phyloP scores from a whole-genome alignment of 2,329 filamentous ascomycete species.

The Talaromyces sp. region DNA sequence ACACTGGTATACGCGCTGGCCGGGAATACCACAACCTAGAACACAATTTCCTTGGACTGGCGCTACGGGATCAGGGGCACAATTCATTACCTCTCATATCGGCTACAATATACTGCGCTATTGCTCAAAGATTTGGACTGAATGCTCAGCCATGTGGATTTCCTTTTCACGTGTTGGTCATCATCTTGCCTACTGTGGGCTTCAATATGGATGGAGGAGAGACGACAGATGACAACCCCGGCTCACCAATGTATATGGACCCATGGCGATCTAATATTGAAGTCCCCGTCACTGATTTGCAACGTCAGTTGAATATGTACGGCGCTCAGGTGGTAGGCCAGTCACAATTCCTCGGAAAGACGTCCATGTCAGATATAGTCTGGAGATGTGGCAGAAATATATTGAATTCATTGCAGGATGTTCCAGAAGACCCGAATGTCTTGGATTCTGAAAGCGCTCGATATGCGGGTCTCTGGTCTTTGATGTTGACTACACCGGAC shows the following conservation, averaged over 20 bases:
- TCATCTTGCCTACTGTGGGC: slow-evolving; percentile 64
- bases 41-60: slow-evolving; percentile 85
- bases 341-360: slow-evolving; percentile 61
- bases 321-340: slow-evolving; percentile 42
- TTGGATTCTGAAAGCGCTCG: slow-evolving; percentile 60
- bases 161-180: slow-evolving; percentile 80
- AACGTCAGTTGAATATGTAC: slow-evolving; percentile 57
- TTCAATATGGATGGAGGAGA: slow-evolving; percentile 58
- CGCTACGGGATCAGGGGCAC: slow-evolving; percentile 69
- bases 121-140: slow-evolving; percentile 73
- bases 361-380: slow-evolving; percentile 65
- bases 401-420: slow-evolving; percentile 64
- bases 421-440: slow-evolving; percentile 34
- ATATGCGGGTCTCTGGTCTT: slow-evolving; percentile 74
- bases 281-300: slow-evolving; percentile 60
- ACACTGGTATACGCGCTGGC: slow-evolving; percentile 69
- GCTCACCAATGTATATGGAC: slow-evolving; percentile 72
- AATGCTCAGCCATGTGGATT: slow-evolving; percentile 76
- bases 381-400: slow-evolving; percentile 80
- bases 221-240: slow-evolving; percentile 27
- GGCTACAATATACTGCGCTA: slow-evolving; percentile 77
- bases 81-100: slow-evolving; percentile 84
- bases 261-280: slow-evolving; percentile 72
- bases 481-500: slow-evolving; percentile 53
- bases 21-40: slow-evolving; percentile 73